Conservation (phyloP, 176 grass and related monocot genomes). For the Triticum timopheevii region DNA sequence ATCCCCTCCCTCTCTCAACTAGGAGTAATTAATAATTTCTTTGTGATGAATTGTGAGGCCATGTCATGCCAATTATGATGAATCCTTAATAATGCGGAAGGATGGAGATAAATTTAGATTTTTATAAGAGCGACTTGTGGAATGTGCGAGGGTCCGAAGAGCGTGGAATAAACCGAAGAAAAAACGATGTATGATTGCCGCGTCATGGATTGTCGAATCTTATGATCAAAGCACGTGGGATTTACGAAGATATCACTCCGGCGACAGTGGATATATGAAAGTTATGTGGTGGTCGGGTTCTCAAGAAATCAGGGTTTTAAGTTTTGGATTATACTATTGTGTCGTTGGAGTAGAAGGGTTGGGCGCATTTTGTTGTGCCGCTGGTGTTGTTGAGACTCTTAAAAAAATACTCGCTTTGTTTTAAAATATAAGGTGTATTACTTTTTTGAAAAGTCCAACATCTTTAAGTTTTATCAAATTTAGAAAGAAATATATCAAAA, state of each 20-base stretch:
- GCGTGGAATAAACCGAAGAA: neutral
- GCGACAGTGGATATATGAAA: no score
- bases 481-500: no score
- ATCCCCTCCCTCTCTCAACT: neutral
- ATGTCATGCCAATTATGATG: neutral
- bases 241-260: neutral
- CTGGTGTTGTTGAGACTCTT: no score
- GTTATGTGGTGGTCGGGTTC: no score
- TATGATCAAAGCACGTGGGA: neutral
- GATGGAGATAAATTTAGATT: neutral
- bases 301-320: no score
- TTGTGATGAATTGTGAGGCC: neutral
- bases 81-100: neutral
- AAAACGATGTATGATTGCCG: neutral
- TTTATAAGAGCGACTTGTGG: neutral
- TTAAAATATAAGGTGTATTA: no score
- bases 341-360: no score
- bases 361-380: no score
- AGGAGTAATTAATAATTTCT: neutral
- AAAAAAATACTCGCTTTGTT: no score
- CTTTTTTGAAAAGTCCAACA: no score
- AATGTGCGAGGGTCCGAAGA: neutral
- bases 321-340: no score
- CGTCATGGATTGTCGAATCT: neutral
- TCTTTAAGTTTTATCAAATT: no score